Conservation (phyloP, 2,329 filamentous ascomycete species). For the Alternaria ethzedia region DNA sequence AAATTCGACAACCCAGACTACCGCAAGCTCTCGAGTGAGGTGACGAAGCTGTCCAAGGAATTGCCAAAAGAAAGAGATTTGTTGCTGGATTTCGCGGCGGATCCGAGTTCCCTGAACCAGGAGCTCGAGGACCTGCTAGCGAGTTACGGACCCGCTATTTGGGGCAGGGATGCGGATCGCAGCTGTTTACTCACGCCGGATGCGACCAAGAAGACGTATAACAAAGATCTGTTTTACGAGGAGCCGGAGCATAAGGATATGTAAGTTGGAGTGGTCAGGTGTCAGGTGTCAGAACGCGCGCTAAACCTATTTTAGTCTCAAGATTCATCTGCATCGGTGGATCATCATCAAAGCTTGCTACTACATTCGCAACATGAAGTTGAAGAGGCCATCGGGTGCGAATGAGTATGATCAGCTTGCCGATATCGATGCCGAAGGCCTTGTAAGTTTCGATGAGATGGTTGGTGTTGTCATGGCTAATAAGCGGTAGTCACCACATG, state of each 20-base stretch:
- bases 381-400: conserved; percentile 40
- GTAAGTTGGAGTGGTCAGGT: conserved; percentile 26
- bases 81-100: conserved; percentile 46
- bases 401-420: conserved; percentile 40
- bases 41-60: conserved; percentile 45
- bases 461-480: conserved; percentile 18
- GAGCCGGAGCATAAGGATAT: conserved; percentile 40
- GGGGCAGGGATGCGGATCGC: conserved; percentile 44
- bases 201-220: conserved; percentile 44
- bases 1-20: conserved; percentile 49
- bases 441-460: conserved; percentile 16
- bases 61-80: conserved; percentile 47
- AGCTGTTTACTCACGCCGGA: conserved; percentile 42
- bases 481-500: conserved; percentile 34
- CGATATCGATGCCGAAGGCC: conserved; percentile 38
- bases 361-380: conserved; percentile 47
- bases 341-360: conserved; percentile 50
- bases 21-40: conserved; percentile 45
- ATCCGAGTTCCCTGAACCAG: conserved; percentile 37
- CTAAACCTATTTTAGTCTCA: conserved; percentile 34
- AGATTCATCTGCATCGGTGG: conserved; percentile 47
- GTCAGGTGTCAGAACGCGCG: conserved; percentile 1
- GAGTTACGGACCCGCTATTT: conserved; percentile 43
- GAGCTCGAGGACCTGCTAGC: conserved; percentile 44
- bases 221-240: conserved; percentile 43